Evolutionary conservation across 352 stramenopile genomes (phyloP), one percentile per base, ranked within the genome.

Genomic region (Pythium myriotylum): DNA sequence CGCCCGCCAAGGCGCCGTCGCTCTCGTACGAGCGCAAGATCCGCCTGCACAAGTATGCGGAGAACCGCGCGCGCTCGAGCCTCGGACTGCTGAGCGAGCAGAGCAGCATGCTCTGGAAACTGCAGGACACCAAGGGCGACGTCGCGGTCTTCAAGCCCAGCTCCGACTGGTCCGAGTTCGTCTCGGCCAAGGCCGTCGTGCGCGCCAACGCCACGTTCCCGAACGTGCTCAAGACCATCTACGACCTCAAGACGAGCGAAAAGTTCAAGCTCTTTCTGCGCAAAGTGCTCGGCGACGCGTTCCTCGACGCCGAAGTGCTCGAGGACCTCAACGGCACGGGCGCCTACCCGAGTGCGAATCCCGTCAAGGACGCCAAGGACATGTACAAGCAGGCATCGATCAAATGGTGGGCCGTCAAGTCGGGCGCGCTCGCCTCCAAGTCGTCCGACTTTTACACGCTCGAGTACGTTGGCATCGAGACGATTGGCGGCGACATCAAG

Each of bases 321-420:
- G 86, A 93, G 52, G 84, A 91, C 56, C 69, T 94, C 16, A 92
- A 92, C 29, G 82, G 80, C 29, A 94, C 82, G 9, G 84, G 84
- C 40, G 69, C 88, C n/a, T 93, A 91, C 55, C 74, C 82, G 16
- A 91, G 76, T 59, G 79, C 81, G 12, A 94, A 86, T 48, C 82
- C 80, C 12, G 74, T 79, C 14, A 74, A 74, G 22, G 81, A 92
- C n/a, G 70, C 73, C 2, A 78, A 80, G 13, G 82, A 92, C 48
- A 74, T 89, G 63, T 92, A 92, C 79, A 95, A 95, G 73, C 86
- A 93, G 51, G 83, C 84, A 3, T 70, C 84, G 27, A 92, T 95
- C 68, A 95, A 95, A 73, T 95, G 86, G 86, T 95, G 84, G 83
- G 84, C 86, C 20, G 84, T 92, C 64, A 92, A 93, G 65, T 95